A percentile compares a stretch with the other conserved stretches of the same genome.
phyloP scores from a whole-genome alignment of 495 filamentous ascomycete species.

The Trichoderma parareesei region DNA sequence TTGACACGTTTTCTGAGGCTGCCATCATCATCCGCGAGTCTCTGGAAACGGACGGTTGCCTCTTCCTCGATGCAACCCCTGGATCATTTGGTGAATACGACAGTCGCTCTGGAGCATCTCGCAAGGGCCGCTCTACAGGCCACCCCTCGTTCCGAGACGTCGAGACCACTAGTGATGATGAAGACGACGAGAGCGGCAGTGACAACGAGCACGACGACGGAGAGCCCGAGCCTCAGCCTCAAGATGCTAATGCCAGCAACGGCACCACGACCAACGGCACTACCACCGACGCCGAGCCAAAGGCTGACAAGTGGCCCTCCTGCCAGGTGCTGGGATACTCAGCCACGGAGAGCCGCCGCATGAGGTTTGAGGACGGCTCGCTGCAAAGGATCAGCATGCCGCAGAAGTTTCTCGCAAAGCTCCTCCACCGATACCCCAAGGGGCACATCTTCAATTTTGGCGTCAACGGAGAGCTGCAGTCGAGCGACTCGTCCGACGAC shows the following conservation, averaged over 20 bases:
- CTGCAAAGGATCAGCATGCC: conserved; percentile 7
- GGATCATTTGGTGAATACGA: conserved; percentile 17
- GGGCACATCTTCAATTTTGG: conserved; percentile 54
- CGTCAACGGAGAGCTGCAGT: conserved; percentile 26
- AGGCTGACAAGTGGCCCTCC: neutral
- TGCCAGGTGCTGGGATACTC: conserved; percentile 29
- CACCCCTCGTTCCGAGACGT: neutral
- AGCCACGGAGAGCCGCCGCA: conserved; percentile 19
- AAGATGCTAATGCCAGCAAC: conserved; percentile 12
- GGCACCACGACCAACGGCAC: neutral
- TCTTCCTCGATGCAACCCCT: conserved; percentile 42
- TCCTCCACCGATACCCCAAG: conserved; percentile 51
- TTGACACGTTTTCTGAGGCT: conserved; percentile 24
- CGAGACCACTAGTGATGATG: conserved; percentile 8
- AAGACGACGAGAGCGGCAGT: neutral
- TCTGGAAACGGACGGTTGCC: conserved; percentile 42
- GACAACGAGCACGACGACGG: neutral
- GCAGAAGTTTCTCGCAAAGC: conserved; percentile 38
- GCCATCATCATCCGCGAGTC: conserved; percentile 43
- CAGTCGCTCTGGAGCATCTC: neutral
- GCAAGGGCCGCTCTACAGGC: neutral
- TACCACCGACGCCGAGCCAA: neutral
- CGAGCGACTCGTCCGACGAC: conserved; percentile 12
- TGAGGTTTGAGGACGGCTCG: conserved; percentile 17
- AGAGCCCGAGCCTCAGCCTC: conserved; percentile 2